phyloP scores from a whole-genome alignment of 2,329 filamentous ascomycete species.

The Fusarium papillatum region DNA sequence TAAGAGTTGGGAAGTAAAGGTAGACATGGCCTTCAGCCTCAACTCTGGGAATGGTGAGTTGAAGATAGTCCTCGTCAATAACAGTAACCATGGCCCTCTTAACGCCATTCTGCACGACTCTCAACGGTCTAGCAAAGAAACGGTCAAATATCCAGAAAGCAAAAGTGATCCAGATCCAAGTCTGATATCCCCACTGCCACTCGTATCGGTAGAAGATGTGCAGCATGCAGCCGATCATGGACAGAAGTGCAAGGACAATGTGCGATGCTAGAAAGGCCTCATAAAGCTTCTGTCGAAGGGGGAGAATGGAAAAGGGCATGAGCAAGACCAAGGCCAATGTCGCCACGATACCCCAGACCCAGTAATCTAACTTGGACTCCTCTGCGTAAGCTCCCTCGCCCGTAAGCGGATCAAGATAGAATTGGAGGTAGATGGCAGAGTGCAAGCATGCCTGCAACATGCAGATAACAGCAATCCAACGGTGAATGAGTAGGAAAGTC shows the following conservation, averaged over 20 bases:
- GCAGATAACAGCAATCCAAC: constrained; percentile 60
- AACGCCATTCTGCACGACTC: constrained; percentile 23
- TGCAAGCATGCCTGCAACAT: constrained; percentile 60
- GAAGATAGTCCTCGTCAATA: constrained; percentile 40
- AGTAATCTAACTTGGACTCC: background rate
- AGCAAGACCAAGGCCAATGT: constrained; percentile 49
- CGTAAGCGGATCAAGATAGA: background rate
- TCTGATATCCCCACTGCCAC: constrained; percentile 59
- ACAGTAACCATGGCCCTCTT: background rate
- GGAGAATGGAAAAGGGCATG: constrained; percentile 49
- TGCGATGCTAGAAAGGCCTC: constrained; percentile 60
- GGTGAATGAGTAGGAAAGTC: constrained; percentile 62
- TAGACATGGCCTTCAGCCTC: constrained; percentile 43
- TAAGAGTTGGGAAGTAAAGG: constrained; percentile 44
- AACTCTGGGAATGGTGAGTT: constrained; percentile 42
- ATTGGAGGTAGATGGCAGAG: constrained; percentile 34
- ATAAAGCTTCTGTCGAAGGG: constrained; percentile 52
- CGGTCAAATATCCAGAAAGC: constrained; percentile 45
- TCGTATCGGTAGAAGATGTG: constrained; percentile 53
- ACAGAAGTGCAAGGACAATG: constrained; percentile 54
- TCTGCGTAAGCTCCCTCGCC: background rate
- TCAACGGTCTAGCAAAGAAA: constrained; percentile 23
- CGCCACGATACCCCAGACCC: constrained; percentile 54
- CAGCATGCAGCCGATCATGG: constrained; percentile 56
- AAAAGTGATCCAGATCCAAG: constrained; percentile 43